Evolutionary conservation across 768 basidiomycete species (phyloP).

Genomic region (Lentinula lateritia): DNA sequence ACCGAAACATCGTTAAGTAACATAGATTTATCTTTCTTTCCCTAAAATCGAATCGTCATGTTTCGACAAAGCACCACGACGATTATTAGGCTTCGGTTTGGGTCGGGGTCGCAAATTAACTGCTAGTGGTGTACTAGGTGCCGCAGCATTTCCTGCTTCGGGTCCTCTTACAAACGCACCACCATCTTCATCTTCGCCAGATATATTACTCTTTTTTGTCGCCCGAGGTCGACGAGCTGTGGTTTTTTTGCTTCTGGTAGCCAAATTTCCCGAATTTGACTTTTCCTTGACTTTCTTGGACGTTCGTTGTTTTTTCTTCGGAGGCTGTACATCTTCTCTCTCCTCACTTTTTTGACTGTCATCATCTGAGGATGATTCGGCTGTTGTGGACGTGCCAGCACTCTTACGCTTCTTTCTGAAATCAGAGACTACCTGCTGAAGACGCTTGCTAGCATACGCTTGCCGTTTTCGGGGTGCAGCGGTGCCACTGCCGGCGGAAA

Average conservation of each 20-base stretch:
- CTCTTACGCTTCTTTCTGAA: conserved; percentile 54
- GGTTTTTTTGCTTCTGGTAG: conserved; percentile 9
- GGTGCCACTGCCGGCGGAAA: conserved; percentile 60
- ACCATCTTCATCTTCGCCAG: conserved; percentile 12
- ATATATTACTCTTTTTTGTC: conserved; percentile 9
- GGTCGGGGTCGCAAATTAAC: conserved; percentile 28
- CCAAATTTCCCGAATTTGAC: not conserved
- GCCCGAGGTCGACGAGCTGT: conserved; percentile 10
- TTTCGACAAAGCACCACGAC: not conserved
- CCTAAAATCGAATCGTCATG: not conserved
- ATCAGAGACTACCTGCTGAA: conserved; percentile 82
- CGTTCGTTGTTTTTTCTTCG: conserved; percentile 18
- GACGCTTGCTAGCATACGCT: conserved; percentile 78
- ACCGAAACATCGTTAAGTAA: no score
- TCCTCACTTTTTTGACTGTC: conserved; percentile 19
- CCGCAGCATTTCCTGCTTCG: conserved; percentile 9
- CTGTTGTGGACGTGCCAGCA: conserved; percentile 20
- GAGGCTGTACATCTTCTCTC: conserved; percentile 21
- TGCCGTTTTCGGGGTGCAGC: conserved; percentile 75
- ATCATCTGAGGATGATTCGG: conserved; percentile 9
- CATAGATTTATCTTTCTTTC: no score
- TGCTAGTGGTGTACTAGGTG: conserved; percentile 12
- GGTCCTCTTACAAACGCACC: conserved; percentile 10
- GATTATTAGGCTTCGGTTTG: conserved; percentile 17
- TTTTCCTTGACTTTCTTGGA: not conserved